These are phyloP conservation scores for Xylaria sp. DNA, from an alignment of 2,329 filamentous ascomycete species.

Conservation along the genomic window DNA sequence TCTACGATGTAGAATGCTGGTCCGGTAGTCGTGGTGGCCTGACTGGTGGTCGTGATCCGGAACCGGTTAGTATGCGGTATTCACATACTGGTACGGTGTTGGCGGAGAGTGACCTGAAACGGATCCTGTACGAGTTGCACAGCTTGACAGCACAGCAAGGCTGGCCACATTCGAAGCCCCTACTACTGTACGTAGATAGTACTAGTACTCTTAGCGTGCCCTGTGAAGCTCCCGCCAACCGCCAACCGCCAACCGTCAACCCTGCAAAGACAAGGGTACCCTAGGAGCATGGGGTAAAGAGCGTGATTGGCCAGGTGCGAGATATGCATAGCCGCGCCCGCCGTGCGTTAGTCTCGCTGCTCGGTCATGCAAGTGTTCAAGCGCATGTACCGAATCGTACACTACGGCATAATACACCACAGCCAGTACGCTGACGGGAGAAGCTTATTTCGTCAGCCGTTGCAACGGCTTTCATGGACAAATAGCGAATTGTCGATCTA, in stretches of 20 bases:
- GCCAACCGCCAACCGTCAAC: slow-evolving; percentile 31
- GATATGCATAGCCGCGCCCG: slow-evolving; percentile 54
- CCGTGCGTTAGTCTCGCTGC: slow-evolving; percentile 52
- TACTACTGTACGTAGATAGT: neutral
- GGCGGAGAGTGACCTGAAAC: slow-evolving; percentile 38
- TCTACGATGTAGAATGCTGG: slow-evolving; percentile 1
- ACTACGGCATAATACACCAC: slow-evolving; percentile 10
- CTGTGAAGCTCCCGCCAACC: slow-evolving; percentile 7
- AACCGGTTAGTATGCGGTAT: slow-evolving; percentile 17
- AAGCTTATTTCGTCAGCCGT: slow-evolving; percentile 41
- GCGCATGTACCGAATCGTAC: slow-evolving; percentile 39
- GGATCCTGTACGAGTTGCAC: slow-evolving; percentile 3
- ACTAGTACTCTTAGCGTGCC: neutral
- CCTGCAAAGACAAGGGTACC: slow-evolving; percentile 35
- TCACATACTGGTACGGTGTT: slow-evolving; percentile 7
- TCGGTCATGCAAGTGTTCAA: slow-evolving; percentile 52
- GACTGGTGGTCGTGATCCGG: slow-evolving; percentile 14
- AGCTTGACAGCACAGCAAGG: slow-evolving; percentile 34
- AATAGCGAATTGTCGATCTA: slow-evolving; percentile 11
- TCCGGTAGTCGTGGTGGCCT: neutral
- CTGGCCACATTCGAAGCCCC: slow-evolving; percentile 37
- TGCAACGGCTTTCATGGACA: slow-evolving; percentile 36
- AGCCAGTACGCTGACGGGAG: slow-evolving; percentile 38
- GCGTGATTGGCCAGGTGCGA: slow-evolving; percentile 49
- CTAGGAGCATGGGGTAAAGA: slow-evolving; percentile 46